Conservation (phyloP, 768 basidiomycete genomes). For the Chalciporus chontae region DNA sequence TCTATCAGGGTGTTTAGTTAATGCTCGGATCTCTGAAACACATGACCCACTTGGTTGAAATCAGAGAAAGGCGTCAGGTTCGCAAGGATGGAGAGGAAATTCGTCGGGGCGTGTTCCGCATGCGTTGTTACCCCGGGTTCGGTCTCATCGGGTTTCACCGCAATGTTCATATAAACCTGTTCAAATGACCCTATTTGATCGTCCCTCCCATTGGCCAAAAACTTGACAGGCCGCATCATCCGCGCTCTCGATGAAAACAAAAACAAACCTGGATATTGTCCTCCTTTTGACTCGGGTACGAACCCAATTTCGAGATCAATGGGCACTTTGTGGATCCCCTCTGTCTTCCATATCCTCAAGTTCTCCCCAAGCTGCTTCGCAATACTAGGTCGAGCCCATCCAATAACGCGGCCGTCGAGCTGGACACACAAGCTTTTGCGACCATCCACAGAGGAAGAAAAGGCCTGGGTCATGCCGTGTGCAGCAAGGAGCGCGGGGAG, state of each 20-base stretch:
- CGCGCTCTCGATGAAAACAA: conserved; percentile 82
- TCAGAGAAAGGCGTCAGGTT: conserved; percentile 99
- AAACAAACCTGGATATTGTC: conserved; percentile 96
- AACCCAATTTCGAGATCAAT: conserved; percentile 93
- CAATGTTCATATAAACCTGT: conserved; percentile 99
- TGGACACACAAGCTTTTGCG: conserved; percentile 82
- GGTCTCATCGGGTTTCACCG: conserved; percentile 85
- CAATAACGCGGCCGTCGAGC: conserved; percentile 92
- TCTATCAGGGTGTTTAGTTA: conserved; percentile 38
- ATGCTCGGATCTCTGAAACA: not conserved
- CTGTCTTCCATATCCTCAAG: conserved; percentile 93
- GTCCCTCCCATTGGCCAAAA: conserved; percentile 75
- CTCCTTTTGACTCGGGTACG: conserved; percentile 85
- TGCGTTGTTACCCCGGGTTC: conserved; percentile 76
- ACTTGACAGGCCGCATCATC: conserved; percentile 99
- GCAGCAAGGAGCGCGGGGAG: conserved; percentile 78
- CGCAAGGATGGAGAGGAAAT: conserved; percentile 93
- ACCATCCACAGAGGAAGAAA: conserved; percentile 78
- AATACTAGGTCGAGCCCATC: conserved; percentile 79
- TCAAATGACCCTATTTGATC: conserved; percentile 97
- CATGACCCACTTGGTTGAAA: conserved; percentile 83
- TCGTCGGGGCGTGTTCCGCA: conserved; percentile 91
- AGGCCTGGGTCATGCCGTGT: conserved; percentile 93
- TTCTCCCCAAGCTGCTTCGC: conserved; percentile 79
- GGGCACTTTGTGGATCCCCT: conserved; percentile 75